Conservation (phyloP, 805 yeast species). For the Candida koratica region DNA sequence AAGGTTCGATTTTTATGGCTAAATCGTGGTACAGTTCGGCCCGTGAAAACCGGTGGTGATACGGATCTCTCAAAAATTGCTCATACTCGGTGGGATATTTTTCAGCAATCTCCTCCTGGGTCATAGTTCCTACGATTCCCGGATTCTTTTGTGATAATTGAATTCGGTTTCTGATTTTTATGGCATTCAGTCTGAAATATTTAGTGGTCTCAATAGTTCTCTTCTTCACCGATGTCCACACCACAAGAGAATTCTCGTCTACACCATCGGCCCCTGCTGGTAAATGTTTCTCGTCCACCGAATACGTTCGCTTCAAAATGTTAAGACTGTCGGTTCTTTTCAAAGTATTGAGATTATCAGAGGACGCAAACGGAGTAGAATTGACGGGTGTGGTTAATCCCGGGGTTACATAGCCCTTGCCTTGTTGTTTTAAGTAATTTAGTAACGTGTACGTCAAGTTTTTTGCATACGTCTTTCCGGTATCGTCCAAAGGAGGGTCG, state of each 20-base stretch:
- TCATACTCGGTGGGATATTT: slow-evolving; percentile 68
- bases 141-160: slow-evolving; percentile 87
- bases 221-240: slow-evolving; percentile 93
- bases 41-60: slow-evolving; percentile 87
- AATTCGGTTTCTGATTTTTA: slow-evolving; percentile 68
- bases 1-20: slow-evolving; percentile 90
- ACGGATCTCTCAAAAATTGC: slow-evolving; percentile 71
- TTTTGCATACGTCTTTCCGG: slow-evolving; percentile 65
- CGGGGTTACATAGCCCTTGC: slow-evolving; percentile 28
- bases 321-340: background rate
- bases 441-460: slow-evolving; percentile 57
- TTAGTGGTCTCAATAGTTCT: slow-evolving; percentile 79
- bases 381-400: background rate
- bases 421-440: slow-evolving; percentile 30
- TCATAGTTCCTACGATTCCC: slow-evolving; percentile 74
- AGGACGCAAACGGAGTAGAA: background rate
- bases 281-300: slow-evolving; percentile 39
- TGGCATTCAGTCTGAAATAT: slow-evolving; percentile 52
- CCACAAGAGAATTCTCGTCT: slow-evolving; percentile 60
- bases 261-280: slow-evolving; percentile 54
- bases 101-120: slow-evolving; percentile 53
- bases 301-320: slow-evolving; percentile 14
- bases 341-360: slow-evolving; percentile 1
- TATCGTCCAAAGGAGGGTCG: slow-evolving; percentile 80
- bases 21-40: slow-evolving; percentile 95